Evolutionary conservation across 345 rosid species (phyloP), one percentile per base, ranked within the genome.

Genomic region (Conringia planisiliqua): DNA sequence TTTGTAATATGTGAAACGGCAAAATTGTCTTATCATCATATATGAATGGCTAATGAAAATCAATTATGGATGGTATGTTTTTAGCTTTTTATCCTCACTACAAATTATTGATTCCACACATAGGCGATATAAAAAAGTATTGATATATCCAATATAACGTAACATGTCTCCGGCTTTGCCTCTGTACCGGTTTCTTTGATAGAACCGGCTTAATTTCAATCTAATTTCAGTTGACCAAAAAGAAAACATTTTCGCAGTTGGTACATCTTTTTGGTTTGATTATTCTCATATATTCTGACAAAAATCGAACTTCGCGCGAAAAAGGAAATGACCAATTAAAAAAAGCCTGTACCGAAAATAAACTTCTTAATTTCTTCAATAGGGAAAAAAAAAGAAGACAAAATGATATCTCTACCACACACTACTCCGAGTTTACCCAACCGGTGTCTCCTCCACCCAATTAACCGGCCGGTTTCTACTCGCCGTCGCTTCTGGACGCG

Each of bases 341-440:
- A 32, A 57, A 22, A 39, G 9, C 30, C 11, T n/a, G n/a, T n/a
- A n/a, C n/a, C n/a, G n/a, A n/a, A n/a, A 30, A 9, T 9, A 17
- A 5, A 29, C 2, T 65, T 56, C 17, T 57, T 10, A 47, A 32
- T 58, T 38, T 46, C 33, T 58, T 18, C 8, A 62, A 47, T 0
- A 6, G 10, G 18, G 10, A 50, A 5, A 6, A 35, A 1, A 26
- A 39, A 20, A 10, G 0, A 7, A 30, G 44, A 30, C 1, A 0
- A 73, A 77, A 91, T 88, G 96, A 67, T 81, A 24, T 76, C 82
- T 78, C 52, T 83, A 59, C 72, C 86, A 51, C 79, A 63, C 52
- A 59, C 73, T 32, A 30, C 57, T 17, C 73, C 66, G 71, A 66
- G 72, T 61, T 50, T 59, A 73, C 83, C 76, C 75, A 72, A 56